These are phyloP conservation scores for Salisapilia sapeloensis DNA, from an alignment of 352 stramenopile species.

Conservation along the genomic window DNA sequence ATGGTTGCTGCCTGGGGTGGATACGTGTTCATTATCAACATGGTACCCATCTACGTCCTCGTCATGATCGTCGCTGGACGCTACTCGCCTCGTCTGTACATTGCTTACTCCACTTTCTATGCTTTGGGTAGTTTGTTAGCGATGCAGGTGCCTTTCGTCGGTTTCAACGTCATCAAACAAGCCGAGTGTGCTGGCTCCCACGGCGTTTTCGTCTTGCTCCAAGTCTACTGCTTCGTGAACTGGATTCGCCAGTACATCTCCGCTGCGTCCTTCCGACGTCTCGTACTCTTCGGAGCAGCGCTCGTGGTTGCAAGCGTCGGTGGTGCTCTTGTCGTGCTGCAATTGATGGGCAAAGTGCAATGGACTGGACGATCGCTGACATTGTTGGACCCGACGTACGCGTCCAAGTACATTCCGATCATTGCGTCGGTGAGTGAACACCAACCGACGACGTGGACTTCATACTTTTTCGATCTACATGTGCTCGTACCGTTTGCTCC, in stretches of 20 bases:
- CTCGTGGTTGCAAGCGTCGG: constrained; percentile 37
- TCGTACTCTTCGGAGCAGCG: constrained; percentile 44
- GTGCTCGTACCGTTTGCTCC: constrained; percentile 84
- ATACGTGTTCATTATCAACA: constrained; percentile 99
- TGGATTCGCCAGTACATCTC: constrained; percentile 63
- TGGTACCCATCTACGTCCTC: constrained; percentile 94
- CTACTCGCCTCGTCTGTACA: constrained; percentile 90
- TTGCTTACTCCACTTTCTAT: constrained; percentile 96
- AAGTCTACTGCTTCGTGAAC: constrained; percentile 68
- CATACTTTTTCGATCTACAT: constrained; percentile 89
- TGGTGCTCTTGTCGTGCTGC: constrained; percentile 42
- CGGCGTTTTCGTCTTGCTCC: constrained; percentile 90
- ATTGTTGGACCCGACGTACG: constrained; percentile 83
- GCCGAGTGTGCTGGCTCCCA: constrained; percentile 67
- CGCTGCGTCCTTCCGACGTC: constrained; percentile 48
- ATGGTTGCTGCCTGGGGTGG: constrained; percentile 93
- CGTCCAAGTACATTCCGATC: constrained; percentile 90
- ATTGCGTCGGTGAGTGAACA: constrained; percentile 89
- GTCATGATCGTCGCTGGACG: constrained; percentile 87
- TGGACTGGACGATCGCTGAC: constrained; percentile 85
- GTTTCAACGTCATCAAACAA: constrained; percentile 90
- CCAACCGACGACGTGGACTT: constrained; percentile 88
- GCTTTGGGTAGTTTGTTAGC: constrained; percentile 89
- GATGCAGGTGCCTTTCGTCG: constrained; percentile 96
- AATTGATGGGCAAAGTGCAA: constrained; percentile 74